phyloP scores from a whole-genome alignment of 2,329 filamentous ascomycete species.

The Colletotrichum sansevieriae region DNA sequence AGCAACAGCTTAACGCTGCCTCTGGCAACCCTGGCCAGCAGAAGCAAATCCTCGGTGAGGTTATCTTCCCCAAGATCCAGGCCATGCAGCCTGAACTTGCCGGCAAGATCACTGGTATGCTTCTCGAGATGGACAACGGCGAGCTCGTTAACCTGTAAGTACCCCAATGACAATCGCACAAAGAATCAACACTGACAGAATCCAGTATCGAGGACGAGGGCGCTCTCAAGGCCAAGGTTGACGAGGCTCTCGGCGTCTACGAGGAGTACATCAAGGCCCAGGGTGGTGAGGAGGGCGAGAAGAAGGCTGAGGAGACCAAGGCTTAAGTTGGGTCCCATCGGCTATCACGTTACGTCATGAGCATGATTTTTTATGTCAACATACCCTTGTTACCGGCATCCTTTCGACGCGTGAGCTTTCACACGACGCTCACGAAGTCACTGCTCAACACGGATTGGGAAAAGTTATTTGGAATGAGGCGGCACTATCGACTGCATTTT shows the following conservation, averaged over 20 bases:
- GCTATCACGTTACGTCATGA: conserved; percentile 40
- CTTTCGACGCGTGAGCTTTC: conserved; percentile 36
- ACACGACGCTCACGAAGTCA: conserved; percentile 37
- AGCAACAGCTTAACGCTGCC: conserved; percentile 68
- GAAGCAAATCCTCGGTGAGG: conserved; percentile 98
- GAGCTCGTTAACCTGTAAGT: conserved; percentile 97
- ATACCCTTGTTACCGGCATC: conserved; percentile 43
- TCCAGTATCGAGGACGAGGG: conserved; percentile 89
- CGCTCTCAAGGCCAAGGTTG: conserved; percentile 94
- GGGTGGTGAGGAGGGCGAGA: conserved; percentile 64
- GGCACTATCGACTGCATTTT: conserved; percentile 43
- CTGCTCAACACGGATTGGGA: conserved; percentile 42
- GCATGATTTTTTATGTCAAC: conserved; percentile 43
- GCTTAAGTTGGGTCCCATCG: conserved; percentile 48
- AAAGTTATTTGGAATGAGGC: conserved; percentile 42
- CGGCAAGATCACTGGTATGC: conserved; percentile 99
- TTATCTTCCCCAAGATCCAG: conserved; percentile 98
- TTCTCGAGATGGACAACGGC: conserved; percentile 97
- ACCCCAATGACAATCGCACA: not conserved
- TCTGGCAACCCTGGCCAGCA: conserved; percentile 77
- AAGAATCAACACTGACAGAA: conserved; percentile 35
- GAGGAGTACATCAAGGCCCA: conserved; percentile 98
- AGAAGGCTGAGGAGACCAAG: conserved; percentile 61
- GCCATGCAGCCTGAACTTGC: conserved; percentile 94
- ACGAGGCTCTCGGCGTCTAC: conserved; percentile 96